Base-by-base conservation (phyloP, 2,329 filamentous ascomycete species). In the Domatiomyces catenatus region DNA sequence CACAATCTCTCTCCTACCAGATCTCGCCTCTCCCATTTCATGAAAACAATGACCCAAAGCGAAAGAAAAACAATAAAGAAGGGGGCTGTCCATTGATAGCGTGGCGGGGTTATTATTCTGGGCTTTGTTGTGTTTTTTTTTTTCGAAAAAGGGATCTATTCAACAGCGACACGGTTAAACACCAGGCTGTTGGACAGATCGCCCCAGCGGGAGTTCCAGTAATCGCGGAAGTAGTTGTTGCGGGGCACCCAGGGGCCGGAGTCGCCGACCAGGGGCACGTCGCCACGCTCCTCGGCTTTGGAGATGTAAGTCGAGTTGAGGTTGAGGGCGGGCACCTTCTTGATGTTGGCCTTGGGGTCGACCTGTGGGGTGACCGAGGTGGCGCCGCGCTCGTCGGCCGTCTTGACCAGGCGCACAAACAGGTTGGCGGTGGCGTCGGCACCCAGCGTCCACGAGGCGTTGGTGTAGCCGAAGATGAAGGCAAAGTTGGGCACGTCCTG, bases 371-470 rank as follows among this genome's bases (percentile, higher is more conserved):
- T 50, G 44, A 58, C 50, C 46, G 48, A 54, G 8, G 51, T 54
- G 47, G 53, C 50, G 8, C 46, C 47, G 50, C 54, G 55, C 12
- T 48, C 47, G 18, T 52, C 49, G 42, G 52, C 48, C 7, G 59
- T 54, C 49, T 63, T 61, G 46, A 71, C 49, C 24, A 71, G 50
- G 1, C 69, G 64, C 18, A 59, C 60, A 48, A 69, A 55, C n/a
- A 69, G 62, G 2, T 63, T 61, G 3, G 67, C 67, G 1, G 68
- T 68, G 2, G 68, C 66, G 52, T 71, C 69, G 1, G 68, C 67
- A 6, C 69, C 69, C 4, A 71, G 59, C 0, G 69, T 71, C 69
- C 69, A 71, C 4, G 67, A 67, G 2, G 67, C 67, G 49, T 70
- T 68, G 3, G 67, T 66, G 51, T 71, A 71, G 0, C 69, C 69